These are phyloP conservation scores for Diaporthe sp. DNA, from an alignment of 2,329 filamentous ascomycete genomes.

Conservation along the genomic window DNA sequence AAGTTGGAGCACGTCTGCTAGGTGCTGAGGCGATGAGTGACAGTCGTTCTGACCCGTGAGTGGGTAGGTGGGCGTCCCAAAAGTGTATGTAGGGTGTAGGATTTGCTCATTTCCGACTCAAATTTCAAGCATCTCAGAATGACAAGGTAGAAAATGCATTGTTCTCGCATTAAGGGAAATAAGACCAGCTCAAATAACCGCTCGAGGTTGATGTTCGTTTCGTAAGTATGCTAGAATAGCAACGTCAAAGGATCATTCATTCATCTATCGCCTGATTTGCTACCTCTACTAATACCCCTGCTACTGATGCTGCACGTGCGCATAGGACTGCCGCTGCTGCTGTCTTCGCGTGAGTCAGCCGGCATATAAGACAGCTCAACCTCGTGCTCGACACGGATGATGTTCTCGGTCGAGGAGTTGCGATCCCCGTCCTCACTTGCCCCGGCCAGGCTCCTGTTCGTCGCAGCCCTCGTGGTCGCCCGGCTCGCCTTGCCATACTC, in stretches of 20 bases:
- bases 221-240: too few species aligned
- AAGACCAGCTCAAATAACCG: not conserved
- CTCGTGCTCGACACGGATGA: conserved; percentile 19
- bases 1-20: conserved; percentile 82
- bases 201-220: too few species aligned
- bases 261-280: conserved; percentile 1
- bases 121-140: too few species aligned
- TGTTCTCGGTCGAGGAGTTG: conserved; percentile 15
- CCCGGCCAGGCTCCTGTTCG: not conserved
- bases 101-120: too few species aligned
- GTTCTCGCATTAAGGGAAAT: not conserved
- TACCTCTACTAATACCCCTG: not conserved
- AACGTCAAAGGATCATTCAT: too few species aligned
- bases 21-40: not conserved
- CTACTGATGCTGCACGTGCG: conserved; percentile 15
- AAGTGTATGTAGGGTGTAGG: not conserved
- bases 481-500: conserved; percentile 18
- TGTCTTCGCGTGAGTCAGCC: not conserved
- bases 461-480: not conserved
- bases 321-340: not conserved
- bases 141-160: not conserved
- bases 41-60: not conserved
- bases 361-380: conserved; percentile 28
- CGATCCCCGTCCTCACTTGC: not conserved
- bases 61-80: not conserved